A percentile compares a stretch with the other conserved stretches of the same genome.
Evolutionary conservation across 148 eudicot genomes (phyloP).

Genomic region (Gaultheria prostrata): DNA sequence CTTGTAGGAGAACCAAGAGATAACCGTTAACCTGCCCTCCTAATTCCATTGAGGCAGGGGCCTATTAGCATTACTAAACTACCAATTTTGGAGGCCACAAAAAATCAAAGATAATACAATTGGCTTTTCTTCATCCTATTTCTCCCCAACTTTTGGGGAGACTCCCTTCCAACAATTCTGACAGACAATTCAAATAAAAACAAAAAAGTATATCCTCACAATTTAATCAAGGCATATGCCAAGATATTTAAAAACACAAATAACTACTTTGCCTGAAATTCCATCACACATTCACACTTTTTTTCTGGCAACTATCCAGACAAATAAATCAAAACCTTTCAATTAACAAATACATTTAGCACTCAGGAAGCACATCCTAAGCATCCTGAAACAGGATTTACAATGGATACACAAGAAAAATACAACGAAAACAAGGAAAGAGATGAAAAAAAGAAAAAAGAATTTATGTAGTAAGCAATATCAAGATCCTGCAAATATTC

Average conservation of each 20-base stretch:
- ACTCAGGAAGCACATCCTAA: not conserved
- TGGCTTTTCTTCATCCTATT: not conserved
- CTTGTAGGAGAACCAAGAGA: no score
- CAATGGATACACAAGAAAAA: not conserved
- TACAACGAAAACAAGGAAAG: not conserved
- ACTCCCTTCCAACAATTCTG: not conserved
- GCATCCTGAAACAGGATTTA: not conserved
- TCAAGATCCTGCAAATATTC: not conserved
- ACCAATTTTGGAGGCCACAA: not conserved
- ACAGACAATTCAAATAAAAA: not conserved
- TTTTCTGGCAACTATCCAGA: not conserved
- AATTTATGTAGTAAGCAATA: not conserved
- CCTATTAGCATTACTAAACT: no score
- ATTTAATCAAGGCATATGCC: not conserved
- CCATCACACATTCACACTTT: not conserved
- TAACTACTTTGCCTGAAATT: constrained; percentile 1
- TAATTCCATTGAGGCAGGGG: no score
- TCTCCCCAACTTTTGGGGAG: not conserved
- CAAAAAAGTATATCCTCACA: not conserved
- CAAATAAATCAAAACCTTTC: not conserved
- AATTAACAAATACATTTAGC: not conserved
- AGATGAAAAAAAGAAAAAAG: not conserved
- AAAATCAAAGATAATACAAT: not conserved
- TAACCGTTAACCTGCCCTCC: no score
- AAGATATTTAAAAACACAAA: not conserved